Evolutionary conservation across 2,329 filamentous ascomycete genomes (phyloP), one percentile per base, ranked within the genome.

Genomic region (Pezicula radicicola): DNA sequence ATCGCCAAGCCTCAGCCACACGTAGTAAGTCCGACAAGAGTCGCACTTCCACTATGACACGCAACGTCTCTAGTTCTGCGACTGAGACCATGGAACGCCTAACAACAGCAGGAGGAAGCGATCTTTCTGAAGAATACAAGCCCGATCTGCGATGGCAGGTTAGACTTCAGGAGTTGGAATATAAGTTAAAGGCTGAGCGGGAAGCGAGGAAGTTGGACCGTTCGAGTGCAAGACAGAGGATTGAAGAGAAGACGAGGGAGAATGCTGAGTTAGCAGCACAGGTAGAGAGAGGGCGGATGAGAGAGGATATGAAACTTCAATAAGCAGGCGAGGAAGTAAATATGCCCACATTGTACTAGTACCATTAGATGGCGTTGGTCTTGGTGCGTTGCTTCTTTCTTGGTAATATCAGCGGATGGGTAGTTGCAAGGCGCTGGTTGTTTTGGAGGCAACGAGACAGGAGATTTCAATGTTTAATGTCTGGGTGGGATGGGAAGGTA

Each of bases 181-280:
- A 87, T 59, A 84, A 95, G 61, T 76, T 99, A 16, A 96, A 96
- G 69, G 85, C 89, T 43, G 94, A 99, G 72, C 77, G 94, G 13
- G 94, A 97, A 70, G 91, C 86, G 1, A 76, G 94, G 42, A 75
- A 95, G 49, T 75, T 96, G 52, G 94, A 99, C 71, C 83, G 94
- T 3, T 87, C 81, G 45, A 91, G 91, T 21, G 93, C 93, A 27
- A 76, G 89, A 50, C 88, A 91, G 72, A 77, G 93, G 48, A 72
- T 96, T 0, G 86, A 91, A 53, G 88, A 91, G 55, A 79, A 87
- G n/a, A 81, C 85, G 65, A 75, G 79, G 49, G 87, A 91, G 72
- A 91, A 91, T 64, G 80, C 86, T 59, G 83, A 88, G 58, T 70
- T 94, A 54, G 76, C 82, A 52, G 77, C 79, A 15, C 79, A 85